Conservation (phyloP, 306 rosid genomes). For the Alnus glutinosa region DNA sequence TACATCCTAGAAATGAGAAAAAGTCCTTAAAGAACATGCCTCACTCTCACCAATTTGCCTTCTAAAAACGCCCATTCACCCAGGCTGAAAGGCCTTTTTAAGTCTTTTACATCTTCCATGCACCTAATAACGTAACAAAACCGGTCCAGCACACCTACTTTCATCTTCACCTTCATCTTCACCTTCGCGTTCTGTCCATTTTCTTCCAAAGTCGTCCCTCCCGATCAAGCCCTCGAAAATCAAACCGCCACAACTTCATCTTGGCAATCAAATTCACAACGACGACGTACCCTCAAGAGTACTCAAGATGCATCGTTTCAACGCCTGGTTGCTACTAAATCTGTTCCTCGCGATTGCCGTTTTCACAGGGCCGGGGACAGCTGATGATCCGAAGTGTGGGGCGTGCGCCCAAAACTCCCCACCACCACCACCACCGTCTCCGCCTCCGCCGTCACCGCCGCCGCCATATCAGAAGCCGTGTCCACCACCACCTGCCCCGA, state of each 20-base stretch:
- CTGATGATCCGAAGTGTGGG: slow-evolving; percentile 24
- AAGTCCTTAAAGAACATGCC: slow-evolving; percentile 28
- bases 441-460: slow-evolving; percentile 2
- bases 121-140: slow-evolving; percentile 48
- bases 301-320: slow-evolving; percentile 25
- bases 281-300: neutral
- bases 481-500: slow-evolving; percentile 18
- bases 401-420: slow-evolving; percentile 31
- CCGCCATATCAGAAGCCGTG: slow-evolving; percentile 4
- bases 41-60: slow-evolving; percentile 3
- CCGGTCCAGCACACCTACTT: slow-evolving; percentile 9
- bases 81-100: neutral
- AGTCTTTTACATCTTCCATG: slow-evolving; percentile 34
- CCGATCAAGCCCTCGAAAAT: slow-evolving; percentile 3
- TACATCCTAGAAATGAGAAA: neutral
- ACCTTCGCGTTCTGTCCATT: neutral
- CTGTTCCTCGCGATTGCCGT: slow-evolving; percentile 28
- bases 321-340: slow-evolving; percentile 17
- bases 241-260: neutral
- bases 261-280: neutral
- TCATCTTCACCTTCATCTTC: slow-evolving; percentile 11
- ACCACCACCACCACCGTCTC: slow-evolving; percentile 14
- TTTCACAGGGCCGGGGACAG: slow-evolving; percentile 26
- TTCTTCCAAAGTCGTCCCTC: slow-evolving; percentile 8
- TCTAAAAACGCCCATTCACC: neutral